Evolutionary conservation across 108 stramenopile species (phyloP).

Genomic region (Tribonema minus): DNA sequence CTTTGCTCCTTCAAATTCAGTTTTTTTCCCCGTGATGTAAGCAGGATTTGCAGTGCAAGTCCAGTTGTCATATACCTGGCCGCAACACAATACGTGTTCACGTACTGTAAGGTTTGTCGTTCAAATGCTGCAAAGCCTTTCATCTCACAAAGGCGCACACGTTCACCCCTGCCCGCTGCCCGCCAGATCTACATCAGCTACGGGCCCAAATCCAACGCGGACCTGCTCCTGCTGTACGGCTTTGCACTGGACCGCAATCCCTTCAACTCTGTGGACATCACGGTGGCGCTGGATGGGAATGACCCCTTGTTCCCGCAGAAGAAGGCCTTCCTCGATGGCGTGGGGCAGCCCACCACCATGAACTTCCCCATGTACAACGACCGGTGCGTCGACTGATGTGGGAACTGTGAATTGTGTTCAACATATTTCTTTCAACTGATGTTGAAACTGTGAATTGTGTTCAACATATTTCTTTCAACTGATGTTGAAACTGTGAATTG

Average conservation of each 20-base stretch:
- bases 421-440: neutral
- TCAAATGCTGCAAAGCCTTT: no score
- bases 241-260: slow-evolving; percentile 92
- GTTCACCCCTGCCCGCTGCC: no score
- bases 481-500: neutral
- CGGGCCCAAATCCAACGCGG: slow-evolving; percentile 88
- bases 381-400: slow-evolving; percentile 44
- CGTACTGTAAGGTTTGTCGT: no score
- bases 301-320: slow-evolving; percentile 69
- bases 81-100: no score
- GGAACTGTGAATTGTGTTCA: neutral
- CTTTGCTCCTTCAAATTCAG: no score
- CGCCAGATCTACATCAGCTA: slow-evolving; percentile 77
- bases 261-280: slow-evolving; percentile 89
- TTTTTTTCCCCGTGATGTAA: no score
- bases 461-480: neutral
- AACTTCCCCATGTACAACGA: slow-evolving; percentile 90
- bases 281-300: slow-evolving; percentile 65
- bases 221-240: slow-evolving; percentile 84
- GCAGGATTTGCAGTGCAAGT: no score
- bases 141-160: neutral
- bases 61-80: no score
- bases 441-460: neutral
- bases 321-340: slow-evolving; percentile 69
- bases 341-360: slow-evolving; percentile 70